Evolutionary conservation across 805 yeast species (phyloP), one percentile per base, ranked within the genome.

Genomic region (Millerago galiae): DNA sequence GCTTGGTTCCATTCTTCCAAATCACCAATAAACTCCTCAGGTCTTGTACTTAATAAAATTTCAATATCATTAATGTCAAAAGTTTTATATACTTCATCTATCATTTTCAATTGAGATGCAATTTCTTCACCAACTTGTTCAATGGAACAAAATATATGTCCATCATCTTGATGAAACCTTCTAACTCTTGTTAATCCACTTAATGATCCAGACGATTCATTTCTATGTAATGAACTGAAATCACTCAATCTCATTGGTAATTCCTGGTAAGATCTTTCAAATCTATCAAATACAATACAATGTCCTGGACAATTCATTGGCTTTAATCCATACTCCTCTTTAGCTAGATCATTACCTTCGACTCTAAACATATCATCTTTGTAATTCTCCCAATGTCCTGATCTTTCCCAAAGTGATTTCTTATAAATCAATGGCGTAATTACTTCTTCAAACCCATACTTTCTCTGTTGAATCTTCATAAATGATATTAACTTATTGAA

Each of bases 241-340:
- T 93, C 99, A 17, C 95, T 80, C 50, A 75, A 74, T 50, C 97
- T 66, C 34, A 91, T 66, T 0, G 99, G 99, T 40, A 93, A 65
- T 50, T 93, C 98, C 36, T 84, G 77, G 58, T 86, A 83, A 0
- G 95, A 83, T 48, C 91, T 75, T 38, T 85, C 88, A 47, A 79
- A 79, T 51, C 81, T 72, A 37, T 78, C 75, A 63, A 79, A 93
- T 16, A 93, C 74, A 35, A 93, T 56, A 60, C 99, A 93, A 59
- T 93, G 99, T 0, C 96, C 95, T 0, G 96, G 96, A 57, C 96
- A 88, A 62, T 87, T 87, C 96, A 88, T 83, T 8, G 99, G 99
- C 56, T 93, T 93, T 34, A 91, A 67, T 0, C 96, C 95, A 60
- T 83, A 91, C 13, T 65, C 71, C 37, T 73, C 75, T 33, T 67